Evolutionary conservation across 192 early-diverging fungal genomes (phyloP).

Genomic region (Coemansia sp.): DNA sequence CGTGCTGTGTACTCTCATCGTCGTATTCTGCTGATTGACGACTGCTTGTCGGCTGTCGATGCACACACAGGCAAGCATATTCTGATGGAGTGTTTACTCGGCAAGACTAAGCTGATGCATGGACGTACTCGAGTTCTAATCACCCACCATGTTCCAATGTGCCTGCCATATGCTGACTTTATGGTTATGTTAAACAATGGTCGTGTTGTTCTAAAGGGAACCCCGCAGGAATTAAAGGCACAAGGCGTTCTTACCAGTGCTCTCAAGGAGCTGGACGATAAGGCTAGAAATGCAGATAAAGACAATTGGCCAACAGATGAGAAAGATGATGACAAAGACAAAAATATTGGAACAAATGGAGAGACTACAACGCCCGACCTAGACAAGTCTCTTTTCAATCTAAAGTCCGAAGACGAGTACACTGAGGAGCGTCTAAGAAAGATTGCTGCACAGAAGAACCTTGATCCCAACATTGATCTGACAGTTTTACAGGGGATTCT

Average conservation of each 20-base stretch:
- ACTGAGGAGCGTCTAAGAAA: conserved; percentile 17
- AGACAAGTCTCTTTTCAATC: too few species aligned
- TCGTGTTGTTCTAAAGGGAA: conserved; percentile 54
- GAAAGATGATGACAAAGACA: conserved; percentile 33
- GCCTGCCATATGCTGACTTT: conserved; percentile 44
- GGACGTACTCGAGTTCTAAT: conserved; percentile 81
- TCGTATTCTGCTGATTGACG: conserved; percentile 74
- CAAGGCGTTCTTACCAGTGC: conserved; percentile 38
- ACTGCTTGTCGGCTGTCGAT: conserved; percentile 90
- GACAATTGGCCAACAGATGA: conserved; percentile 1
- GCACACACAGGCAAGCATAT: conserved; percentile 87
- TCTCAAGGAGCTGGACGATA: conserved; percentile 10
- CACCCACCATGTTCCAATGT: conserved; percentile 77
- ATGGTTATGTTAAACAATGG: conserved; percentile 66
- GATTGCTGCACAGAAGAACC: conserved; percentile 36
- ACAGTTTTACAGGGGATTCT: conserved; percentile 57
- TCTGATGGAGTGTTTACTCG: conserved; percentile 70
- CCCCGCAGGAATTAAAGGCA: conserved; percentile 48
- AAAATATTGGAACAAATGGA: conserved; percentile 9
- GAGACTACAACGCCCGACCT: conserved; percentile 1
- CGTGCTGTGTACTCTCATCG: conserved; percentile 77
- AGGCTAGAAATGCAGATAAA: conserved; percentile 32
- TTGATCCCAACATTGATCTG: conserved; percentile 28
- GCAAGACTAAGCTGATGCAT: conserved; percentile 60
- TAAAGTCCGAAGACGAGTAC: conserved; percentile 26